Base-by-base conservation (phyloP, 768 basidiomycete species). In the Suillus placidus region DNA sequence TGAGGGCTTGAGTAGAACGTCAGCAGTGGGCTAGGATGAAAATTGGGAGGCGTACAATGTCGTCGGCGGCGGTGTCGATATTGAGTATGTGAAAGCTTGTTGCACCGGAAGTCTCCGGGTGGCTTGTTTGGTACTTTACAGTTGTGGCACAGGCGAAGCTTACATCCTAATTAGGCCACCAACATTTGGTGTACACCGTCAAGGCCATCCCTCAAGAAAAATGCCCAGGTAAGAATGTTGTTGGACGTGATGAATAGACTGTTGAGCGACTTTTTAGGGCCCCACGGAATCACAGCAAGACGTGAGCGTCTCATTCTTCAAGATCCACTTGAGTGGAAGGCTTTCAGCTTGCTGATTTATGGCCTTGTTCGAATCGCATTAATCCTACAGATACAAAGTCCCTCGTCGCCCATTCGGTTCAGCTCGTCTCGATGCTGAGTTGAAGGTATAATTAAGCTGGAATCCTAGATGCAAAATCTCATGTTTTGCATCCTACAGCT, bases 381-480 rank as follows among this genome's bases (percentile, higher is more conserved):
- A 80, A 79, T 77, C 77, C 73, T 80, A 80, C 80, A 94, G 94
- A 83, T 97, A 97, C 86, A 97, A 98, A 88, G 96, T 97, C 88
- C 97, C 97, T 77, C 94, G 90, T 86, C 89, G 97, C 79, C 90
- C 97, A 79, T 99, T 90, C 82, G 94, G 92, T 84, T 94, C 95
- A 66, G 94, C 96, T 78, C 95, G 97, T 82, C 95, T 99, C 84
- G 97, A 99, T 84, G 91, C 93, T 72, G 97, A 99, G 87, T 88
- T 99, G 80, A 99, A 99, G 93, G 95, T 95, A 75, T 66, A 73
- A 63, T 13, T 10, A 20, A 34, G 23, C 14, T 6, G n/a, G 30
- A 5, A 45, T 45, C 47, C 4, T 60, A 60, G 66, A 38, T 32
- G 57, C 45, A 14, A 37, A 49, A n/a, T 35, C 61, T 67, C 37